Evolutionary conservation across 257 asterid species (phyloP), one percentile per base, ranked within the genome.

Genomic region (Scutellaria minor): DNA sequence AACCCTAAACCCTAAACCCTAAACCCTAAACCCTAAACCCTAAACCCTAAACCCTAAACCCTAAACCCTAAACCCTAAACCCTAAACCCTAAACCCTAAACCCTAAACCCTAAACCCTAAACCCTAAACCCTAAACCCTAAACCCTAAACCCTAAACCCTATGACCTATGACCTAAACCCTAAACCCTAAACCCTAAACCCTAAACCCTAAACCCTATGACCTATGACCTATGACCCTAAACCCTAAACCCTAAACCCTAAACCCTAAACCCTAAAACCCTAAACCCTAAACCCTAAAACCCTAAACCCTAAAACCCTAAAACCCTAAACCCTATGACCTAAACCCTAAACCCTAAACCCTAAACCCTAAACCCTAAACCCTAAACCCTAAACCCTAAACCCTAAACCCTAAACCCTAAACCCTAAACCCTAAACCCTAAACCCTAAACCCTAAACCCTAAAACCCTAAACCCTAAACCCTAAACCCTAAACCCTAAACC

Each of bases 61-160:
- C 64, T 31, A n/a, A 31, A 58, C 64, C 64, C 64, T 27, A 58
- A 58, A 58, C 64, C 64, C 64, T 58, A n/a, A 58, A 58, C 64
- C 45, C 64, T 58, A 31, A 58, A 58, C 64, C 64, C 44, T 58
- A 31, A 58, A 24, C 64, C 64, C 45, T 11, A 58, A 58, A 27
- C 44, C 42, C 45, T 9, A 58, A 58, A 27, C 64, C 61, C 64
- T 24, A n/a, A 58, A 58, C 45, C 64, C 64, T 58, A 58, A 58
- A 58, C 64, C 64, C 64, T 58, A 58, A 24, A 31, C 64, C 44
- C 44, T 58, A 58, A 58, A 58, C 64, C 42, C 64, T 58, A 58
- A 58, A 58, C 64, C 64, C n/a, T n/a, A n/a, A n/a, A n/a, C n/a
- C n/a, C n/a, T n/a, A n/a, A n/a, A n/a, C n/a, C n/a, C n/a, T n/a